Conservation (phyloP, 441 rosid genomes). For the Eruca vesicaria region DNA sequence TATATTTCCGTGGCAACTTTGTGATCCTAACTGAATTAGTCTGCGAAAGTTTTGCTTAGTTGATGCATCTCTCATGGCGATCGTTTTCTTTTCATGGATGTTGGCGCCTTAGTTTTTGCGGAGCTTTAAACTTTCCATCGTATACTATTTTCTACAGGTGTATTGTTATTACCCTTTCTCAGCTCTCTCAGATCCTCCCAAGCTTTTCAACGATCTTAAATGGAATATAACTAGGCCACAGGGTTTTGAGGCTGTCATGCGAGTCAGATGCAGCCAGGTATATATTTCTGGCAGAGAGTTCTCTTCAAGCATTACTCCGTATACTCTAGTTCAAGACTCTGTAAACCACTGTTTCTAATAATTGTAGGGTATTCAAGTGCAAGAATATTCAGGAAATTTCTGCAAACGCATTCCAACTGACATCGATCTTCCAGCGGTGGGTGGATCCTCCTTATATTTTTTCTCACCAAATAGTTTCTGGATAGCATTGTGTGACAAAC, state of each 20-base stretch:
- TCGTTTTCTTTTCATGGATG: background rate
- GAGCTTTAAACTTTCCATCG: background rate
- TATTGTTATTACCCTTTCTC: constrained; percentile 94
- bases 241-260: constrained; percentile 99
- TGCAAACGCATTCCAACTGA: constrained; percentile 86
- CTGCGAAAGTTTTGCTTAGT: background rate
- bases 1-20: background rate
- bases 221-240: constrained; percentile 99
- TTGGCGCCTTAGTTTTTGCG: constrained; percentile 6
- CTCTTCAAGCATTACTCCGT: constrained; percentile 20
- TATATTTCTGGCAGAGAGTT: constrained; percentile 18
- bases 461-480: constrained; percentile 5
- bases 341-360: constrained; percentile 11
- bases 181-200: constrained; percentile 85
- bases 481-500: constrained; percentile 14
- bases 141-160: constrained; percentile 48
- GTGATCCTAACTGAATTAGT: background rate
- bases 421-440: constrained; percentile 37
- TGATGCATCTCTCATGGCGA: constrained; percentile 11
- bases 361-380: constrained; percentile 95
- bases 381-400: constrained; percentile 93
- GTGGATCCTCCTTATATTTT: constrained; percentile 8
- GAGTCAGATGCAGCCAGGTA: constrained; percentile 99
- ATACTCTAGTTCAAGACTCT: constrained; percentile 12
- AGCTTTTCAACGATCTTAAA: constrained; percentile 96